phyloP scores from a whole-genome alignment of 768 basidiomycete genomes.

The Leccinum fibrillosum region DNA sequence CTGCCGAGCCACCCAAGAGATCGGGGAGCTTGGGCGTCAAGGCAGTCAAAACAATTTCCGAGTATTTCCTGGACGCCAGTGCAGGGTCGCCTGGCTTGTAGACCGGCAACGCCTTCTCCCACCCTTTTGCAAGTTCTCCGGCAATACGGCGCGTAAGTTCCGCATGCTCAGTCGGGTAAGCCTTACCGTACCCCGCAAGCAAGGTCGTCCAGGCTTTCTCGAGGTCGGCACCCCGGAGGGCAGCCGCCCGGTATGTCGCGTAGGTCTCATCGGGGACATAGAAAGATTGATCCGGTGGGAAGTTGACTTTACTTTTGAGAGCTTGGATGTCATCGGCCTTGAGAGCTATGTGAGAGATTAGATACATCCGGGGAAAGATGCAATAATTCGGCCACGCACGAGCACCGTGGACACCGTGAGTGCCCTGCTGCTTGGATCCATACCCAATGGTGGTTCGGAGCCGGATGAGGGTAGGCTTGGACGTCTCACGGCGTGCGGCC shows the following conservation, averaged over 20 bases:
- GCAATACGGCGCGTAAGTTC: constrained; percentile 84
- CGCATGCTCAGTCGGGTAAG: constrained; percentile 80
- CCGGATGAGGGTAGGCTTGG: constrained; percentile 84
- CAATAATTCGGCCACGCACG: constrained; percentile 51
- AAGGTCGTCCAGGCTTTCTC: constrained; percentile 74
- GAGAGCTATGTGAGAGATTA: constrained; percentile 51
- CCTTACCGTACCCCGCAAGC: constrained; percentile 64
- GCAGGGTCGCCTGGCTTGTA: constrained; percentile 84
- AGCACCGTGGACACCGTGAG: constrained; percentile 91
- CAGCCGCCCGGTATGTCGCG: constrained; percentile 62
- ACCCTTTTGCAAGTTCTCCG: constrained; percentile 78
- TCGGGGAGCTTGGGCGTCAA: constrained; percentile 78
- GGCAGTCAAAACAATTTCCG: constrained; percentile 81
- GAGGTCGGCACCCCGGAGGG: constrained; percentile 67
- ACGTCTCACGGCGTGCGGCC: constrained; percentile 69
- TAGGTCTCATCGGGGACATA: constrained; percentile 72
- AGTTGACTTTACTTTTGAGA: constrained; percentile 81
- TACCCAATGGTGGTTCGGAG: constrained; percentile 90
- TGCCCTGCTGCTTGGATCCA: constrained; percentile 90
- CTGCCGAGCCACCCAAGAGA: constrained; percentile 84
- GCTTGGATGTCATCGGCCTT: constrained; percentile 87
- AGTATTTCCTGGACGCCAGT: constrained; percentile 89
- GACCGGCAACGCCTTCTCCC: constrained; percentile 83
- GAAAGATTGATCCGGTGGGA: constrained; percentile 77
- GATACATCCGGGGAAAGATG: background rate